A percentile compares a stretch with the other conserved stretches of the same genome.
Conservation (phyloP, 345 rosid species). For the Cardamine resedifolia region DNA sequence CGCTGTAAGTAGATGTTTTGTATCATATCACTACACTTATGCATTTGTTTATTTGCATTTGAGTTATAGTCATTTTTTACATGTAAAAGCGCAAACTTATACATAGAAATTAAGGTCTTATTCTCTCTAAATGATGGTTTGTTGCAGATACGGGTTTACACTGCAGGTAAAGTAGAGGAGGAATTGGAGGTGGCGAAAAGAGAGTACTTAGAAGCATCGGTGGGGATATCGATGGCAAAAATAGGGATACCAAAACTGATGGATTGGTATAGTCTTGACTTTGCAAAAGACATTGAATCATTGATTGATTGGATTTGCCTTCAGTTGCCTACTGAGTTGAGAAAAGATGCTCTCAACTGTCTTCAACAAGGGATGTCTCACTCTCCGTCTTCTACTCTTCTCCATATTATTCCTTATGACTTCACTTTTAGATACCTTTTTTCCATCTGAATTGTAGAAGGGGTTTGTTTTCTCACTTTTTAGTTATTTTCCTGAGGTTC, state of each 20-base stretch:
- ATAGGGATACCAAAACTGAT: constrained; percentile 70
- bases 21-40: not conserved
- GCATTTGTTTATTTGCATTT: not conserved
- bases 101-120: not conserved
- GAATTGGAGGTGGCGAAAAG: constrained; percentile 70
- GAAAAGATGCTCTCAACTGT: constrained; percentile 66
- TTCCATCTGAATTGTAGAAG: constrained; percentile 33
- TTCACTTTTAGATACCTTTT: constrained; percentile 78
- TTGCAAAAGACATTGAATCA: constrained; percentile 79
- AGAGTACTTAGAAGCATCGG: constrained; percentile 78
- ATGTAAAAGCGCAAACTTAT: not conserved
- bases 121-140: not conserved
- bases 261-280: constrained; percentile 82
- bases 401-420: constrained; percentile 66
- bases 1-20: constrained; percentile 55
- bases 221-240: constrained; percentile 52
- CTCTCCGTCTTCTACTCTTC: constrained; percentile 45
- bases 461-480: not conserved
- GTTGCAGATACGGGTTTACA: constrained; percentile 70
- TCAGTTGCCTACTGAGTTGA: constrained; percentile 71
- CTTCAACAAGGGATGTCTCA: constrained; percentile 58
- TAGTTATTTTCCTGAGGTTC: not conserved
- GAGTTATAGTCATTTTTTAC: not conserved
- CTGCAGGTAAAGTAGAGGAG: constrained; percentile 59
- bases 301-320: constrained; percentile 87